These are phyloP conservation scores for Euphrasia arctica DNA, from an alignment of 305 asterid species.

Conservation along the genomic window DNA sequence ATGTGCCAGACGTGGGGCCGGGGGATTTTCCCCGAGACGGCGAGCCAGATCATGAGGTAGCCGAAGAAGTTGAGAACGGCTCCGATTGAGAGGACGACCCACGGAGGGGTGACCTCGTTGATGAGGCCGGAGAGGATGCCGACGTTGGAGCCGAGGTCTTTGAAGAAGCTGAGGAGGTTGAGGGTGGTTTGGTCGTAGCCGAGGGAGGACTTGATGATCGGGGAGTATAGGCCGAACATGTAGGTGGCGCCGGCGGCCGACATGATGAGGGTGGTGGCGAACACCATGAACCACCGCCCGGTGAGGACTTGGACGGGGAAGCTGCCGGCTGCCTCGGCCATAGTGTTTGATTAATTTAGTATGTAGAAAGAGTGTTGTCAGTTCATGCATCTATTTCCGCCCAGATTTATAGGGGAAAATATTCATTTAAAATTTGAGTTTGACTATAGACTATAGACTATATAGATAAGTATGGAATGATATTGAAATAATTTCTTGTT, in stretches of 20 bases:
- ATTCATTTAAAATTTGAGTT: neutral
- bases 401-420: neutral
- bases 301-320: constrained; percentile 39
- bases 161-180: constrained; percentile 73
- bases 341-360: too few species aligned
- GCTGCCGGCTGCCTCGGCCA: constrained; percentile 33
- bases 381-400: neutral
- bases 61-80: constrained; percentile 71
- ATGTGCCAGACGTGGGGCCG: constrained; percentile 65
- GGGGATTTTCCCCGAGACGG: constrained; percentile 53
- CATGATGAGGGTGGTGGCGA: constrained; percentile 65
- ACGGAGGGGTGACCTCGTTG: constrained; percentile 84
- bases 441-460: too few species aligned
- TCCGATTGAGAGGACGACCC: constrained; percentile 76
- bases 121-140: constrained; percentile 66
- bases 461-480: neutral
- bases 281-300: constrained; percentile 82
- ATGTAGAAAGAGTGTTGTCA: neutral
- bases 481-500: neutral
- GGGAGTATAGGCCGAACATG: constrained; percentile 70
- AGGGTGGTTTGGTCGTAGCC: constrained; percentile 84
- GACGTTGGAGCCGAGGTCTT: constrained; percentile 69
- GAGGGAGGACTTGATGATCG: constrained; percentile 37
- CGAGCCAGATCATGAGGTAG: constrained; percentile 83
- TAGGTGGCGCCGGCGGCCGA: constrained; percentile 82